Conservation (phyloP, 2,329 filamentous ascomycete species). For the Ceratocystis lukuohia region DNA sequence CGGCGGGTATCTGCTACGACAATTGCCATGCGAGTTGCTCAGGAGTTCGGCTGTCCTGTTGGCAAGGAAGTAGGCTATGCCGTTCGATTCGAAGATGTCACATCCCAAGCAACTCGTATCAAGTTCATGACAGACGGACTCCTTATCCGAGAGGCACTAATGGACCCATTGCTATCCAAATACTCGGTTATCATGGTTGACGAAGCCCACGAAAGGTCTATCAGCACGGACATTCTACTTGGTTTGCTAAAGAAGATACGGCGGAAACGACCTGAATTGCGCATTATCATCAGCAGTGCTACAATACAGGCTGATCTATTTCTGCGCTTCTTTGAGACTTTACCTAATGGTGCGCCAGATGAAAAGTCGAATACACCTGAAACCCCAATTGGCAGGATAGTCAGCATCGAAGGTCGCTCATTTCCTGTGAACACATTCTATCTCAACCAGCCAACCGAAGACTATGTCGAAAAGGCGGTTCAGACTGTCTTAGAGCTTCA, state of each 20-base stretch:
- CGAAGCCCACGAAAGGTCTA: conserved; percentile 85
- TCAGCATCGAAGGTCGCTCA: conserved; percentile 65
- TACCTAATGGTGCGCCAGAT: conserved; percentile 15
- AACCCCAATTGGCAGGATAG: conserved; percentile 19
- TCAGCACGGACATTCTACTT: conserved; percentile 82
- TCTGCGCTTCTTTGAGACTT: conserved; percentile 54
- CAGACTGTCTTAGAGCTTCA: conserved; percentile 83
- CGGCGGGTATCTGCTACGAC: conserved; percentile 82
- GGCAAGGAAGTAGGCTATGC: conserved; percentile 90
- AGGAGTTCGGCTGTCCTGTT: conserved; percentile 73
- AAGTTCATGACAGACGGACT: conserved; percentile 94
- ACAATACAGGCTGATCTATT: conserved; percentile 85
- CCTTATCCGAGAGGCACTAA: conserved; percentile 77
- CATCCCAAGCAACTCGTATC: conserved; percentile 70
- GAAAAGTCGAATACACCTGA: background rate
- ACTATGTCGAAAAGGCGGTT: conserved; percentile 75
- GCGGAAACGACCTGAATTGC: conserved; percentile 63
- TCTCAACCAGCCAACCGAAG: conserved; percentile 60
- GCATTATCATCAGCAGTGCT: conserved; percentile 84
- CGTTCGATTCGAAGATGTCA: conserved; percentile 83
- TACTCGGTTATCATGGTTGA: conserved; percentile 98
- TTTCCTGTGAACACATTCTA: conserved; percentile 83
- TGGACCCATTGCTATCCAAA: conserved; percentile 77
- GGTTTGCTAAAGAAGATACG: conserved; percentile 84
- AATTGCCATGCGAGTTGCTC: conserved; percentile 74